Percentiles rank a stretch among this genome's conserved stretches.
phyloP scores from a whole-genome alignment of 2,329 filamentous ascomycete species.

The Epichloe hybrida region DNA sequence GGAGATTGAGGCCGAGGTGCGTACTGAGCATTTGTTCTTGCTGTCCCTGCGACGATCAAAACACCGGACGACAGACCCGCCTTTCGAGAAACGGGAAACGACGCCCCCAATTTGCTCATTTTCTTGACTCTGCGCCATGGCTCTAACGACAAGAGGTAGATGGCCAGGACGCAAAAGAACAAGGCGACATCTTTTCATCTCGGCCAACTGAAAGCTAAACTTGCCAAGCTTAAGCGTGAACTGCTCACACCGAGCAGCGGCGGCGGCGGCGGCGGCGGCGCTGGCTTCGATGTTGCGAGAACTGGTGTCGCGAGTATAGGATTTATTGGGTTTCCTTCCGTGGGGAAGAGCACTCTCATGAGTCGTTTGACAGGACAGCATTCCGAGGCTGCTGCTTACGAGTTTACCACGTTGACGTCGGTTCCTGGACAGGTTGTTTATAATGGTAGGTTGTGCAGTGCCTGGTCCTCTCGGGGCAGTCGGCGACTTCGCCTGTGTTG shows the following conservation, averaged over 20 bases:
- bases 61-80: no score
- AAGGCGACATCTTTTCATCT: constrained; percentile 90
- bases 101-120: no score
- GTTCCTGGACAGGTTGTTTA: constrained; percentile 93
- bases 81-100: no score
- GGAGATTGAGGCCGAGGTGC: constrained; percentile 86
- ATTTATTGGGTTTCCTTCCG: constrained; percentile 96
- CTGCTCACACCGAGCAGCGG: constrained; percentile 66
- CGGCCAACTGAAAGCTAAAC: constrained; percentile 93
- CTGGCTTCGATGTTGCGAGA: constrained; percentile 90
- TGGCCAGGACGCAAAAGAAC: constrained; percentile 91
- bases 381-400: constrained; percentile 92
- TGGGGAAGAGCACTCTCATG: constrained; percentile 98
- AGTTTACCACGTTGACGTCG: constrained; percentile 96
- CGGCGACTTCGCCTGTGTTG: not conserved
- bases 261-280: constrained; percentile 58
- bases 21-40: constrained; percentile 14
- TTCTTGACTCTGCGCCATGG: not conserved
- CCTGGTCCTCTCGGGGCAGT: no score
- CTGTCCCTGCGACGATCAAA: no score
- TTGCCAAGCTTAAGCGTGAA: constrained; percentile 95
- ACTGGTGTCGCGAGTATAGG: constrained; percentile 95
- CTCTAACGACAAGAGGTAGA: constrained; percentile 33
- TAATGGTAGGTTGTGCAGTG: constrained; percentile 46
- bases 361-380: constrained; percentile 88